Percentiles rank a stretch among this genome's conserved stretches.
These are phyloP conservation scores for Asparagopsis taxiformis DNA, from an alignment of 31 red algal species.

Conservation along the genomic window DNA sequence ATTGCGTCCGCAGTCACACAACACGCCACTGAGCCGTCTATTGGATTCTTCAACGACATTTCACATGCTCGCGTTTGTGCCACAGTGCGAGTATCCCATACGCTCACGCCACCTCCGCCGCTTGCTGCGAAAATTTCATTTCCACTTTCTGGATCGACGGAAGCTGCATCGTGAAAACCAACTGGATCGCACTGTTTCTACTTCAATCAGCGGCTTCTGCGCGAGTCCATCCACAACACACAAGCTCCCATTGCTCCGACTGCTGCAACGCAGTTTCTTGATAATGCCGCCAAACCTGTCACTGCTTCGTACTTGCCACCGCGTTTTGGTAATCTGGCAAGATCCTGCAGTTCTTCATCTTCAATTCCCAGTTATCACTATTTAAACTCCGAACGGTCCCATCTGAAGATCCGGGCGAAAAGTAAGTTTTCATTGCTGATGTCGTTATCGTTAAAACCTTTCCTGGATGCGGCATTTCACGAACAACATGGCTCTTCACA, in stretches of 20 bases:
- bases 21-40: slow-evolving; percentile 7
- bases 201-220: not conserved
- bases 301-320: slow-evolving; percentile 60
- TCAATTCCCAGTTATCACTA: slow-evolving; percentile 18
- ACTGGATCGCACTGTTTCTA: not conserved
- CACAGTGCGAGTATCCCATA: slow-evolving; percentile 17
- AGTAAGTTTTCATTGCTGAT: not conserved
- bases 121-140: slow-evolving; percentile 19
- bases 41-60: slow-evolving; percentile 10
- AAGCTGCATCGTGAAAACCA: slow-evolving; percentile 14
- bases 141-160: slow-evolving; percentile 23
- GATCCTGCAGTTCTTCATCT: slow-evolving; percentile 7
- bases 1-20: slow-evolving; percentile 35
- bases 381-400: slow-evolving; percentile 25
- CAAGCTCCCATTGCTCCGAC: not conserved
- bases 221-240: not conserved
- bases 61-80: not conserved
- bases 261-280: not conserved
- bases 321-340: slow-evolving; percentile 5
- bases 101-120: not conserved
- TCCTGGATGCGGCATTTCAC: slow-evolving; percentile 25
- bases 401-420: slow-evolving; percentile 23
- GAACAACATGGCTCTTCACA: not conserved
- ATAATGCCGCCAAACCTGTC: not conserved
- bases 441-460: slow-evolving; percentile 32